phyloP scores from a whole-genome alignment of 805 yeast genomes.

The Lachancea meyersii region DNA sequence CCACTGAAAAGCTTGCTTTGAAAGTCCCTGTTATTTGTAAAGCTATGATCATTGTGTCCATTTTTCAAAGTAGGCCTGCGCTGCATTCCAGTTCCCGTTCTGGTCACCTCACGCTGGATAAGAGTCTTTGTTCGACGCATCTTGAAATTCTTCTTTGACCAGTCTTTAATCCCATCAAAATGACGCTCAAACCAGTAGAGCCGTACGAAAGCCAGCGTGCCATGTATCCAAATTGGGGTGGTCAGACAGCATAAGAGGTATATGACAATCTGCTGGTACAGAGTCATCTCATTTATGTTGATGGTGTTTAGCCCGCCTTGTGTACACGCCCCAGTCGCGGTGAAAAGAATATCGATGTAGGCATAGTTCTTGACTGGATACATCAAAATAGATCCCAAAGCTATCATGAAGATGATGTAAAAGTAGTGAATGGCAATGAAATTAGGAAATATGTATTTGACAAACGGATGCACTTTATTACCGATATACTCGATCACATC shows the following conservation, averaged over 20 bases:
- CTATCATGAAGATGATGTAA: slow-evolving; percentile 53
- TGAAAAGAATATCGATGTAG: slow-evolving; percentile 77
- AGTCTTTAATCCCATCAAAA: slow-evolving; percentile 72
- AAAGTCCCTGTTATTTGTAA: slow-evolving; percentile 18
- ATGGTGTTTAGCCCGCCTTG: slow-evolving; percentile 90
- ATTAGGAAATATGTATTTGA: slow-evolving; percentile 38
- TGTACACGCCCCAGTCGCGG: slow-evolving; percentile 71
- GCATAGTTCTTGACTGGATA: slow-evolving; percentile 61
- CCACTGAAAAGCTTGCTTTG: slow-evolving; percentile 34
- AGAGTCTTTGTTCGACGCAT: slow-evolving; percentile 62
- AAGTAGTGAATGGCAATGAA: slow-evolving; percentile 62
- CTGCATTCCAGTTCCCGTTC: slow-evolving; percentile 2
- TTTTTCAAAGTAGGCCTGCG: slow-evolving; percentile 1
- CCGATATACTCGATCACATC: slow-evolving; percentile 34
- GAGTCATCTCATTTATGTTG: slow-evolving; percentile 51
- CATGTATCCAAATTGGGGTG: slow-evolving; percentile 86
- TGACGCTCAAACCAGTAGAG: slow-evolving; percentile 84
- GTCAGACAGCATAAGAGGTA: slow-evolving; percentile 59
- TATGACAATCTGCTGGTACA: slow-evolving; percentile 77
- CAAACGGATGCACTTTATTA: slow-evolving; percentile 30
- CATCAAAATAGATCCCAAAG: slow-evolving; percentile 67
- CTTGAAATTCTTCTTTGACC: slow-evolving; percentile 70
- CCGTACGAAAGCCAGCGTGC: slow-evolving; percentile 67
- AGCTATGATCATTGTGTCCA: background rate
- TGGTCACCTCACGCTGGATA: slow-evolving; percentile 29